A percentile compares a stretch with the other conserved stretches of the same genome.
These are phyloP conservation scores for Penicillium sp. DNA, from an alignment of 2,329 filamentous ascomycete genomes.

Conservation along the genomic window DNA sequence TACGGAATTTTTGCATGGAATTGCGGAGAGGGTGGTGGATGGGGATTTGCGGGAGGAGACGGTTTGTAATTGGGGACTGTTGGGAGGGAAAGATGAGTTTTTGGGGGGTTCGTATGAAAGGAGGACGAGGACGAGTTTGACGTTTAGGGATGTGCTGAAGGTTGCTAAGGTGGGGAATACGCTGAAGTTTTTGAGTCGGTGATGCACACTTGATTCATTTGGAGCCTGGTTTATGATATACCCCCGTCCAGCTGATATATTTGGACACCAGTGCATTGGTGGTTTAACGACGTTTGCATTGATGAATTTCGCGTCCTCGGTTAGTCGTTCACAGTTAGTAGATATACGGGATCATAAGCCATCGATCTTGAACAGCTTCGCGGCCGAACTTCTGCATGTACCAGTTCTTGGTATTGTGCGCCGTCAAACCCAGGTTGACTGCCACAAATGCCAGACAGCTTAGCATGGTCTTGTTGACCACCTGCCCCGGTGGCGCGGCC, in stretches of 20 bases:
- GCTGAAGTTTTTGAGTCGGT: conserved; percentile 54
- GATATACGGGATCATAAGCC: conserved; percentile 71
- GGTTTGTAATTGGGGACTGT: conserved; percentile 60
- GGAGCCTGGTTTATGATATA: background rate
- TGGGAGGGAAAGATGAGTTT: conserved; percentile 47
- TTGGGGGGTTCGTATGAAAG: conserved; percentile 49
- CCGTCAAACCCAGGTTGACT: conserved; percentile 80
- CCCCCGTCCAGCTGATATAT: too few relatives aligned
- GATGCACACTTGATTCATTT: conserved; percentile 6
- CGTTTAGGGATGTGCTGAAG: conserved; percentile 80
- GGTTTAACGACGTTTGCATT: background rate
- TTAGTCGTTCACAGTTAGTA: conserved; percentile 29
- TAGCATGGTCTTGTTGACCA: conserved; percentile 72
- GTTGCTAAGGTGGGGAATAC: conserved; percentile 73
- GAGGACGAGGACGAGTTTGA: conserved; percentile 59
- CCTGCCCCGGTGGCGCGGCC: conserved; percentile 66
- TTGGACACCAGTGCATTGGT: too few relatives aligned
- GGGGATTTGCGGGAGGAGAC: conserved; percentile 56
- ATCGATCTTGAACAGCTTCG: conserved; percentile 62
- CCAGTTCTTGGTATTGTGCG: conserved; percentile 75
- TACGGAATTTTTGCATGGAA: conserved; percentile 60
- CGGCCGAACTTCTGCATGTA: conserved; percentile 73
- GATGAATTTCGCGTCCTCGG: background rate
- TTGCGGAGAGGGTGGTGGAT: conserved; percentile 61
- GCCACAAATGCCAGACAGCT: conserved; percentile 71